Conservation (phyloP, 2,329 filamentous ascomycete species). For the Fusarium longipes region DNA sequence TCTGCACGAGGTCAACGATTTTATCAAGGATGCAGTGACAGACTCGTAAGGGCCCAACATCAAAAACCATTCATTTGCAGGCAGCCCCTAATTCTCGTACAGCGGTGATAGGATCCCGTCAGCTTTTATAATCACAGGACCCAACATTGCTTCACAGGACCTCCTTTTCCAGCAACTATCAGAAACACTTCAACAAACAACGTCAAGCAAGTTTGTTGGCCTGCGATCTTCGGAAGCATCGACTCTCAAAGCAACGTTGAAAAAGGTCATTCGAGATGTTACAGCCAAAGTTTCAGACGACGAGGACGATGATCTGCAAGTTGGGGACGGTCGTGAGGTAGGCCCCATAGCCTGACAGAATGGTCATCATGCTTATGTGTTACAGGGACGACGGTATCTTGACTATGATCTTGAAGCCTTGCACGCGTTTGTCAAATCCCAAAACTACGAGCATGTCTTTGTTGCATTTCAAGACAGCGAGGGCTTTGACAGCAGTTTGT, state of each 20-base stretch:
- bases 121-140: conserved; percentile 80
- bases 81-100: conserved; percentile 31
- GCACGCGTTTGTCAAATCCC: conserved; percentile 66
- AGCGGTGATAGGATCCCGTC: conserved; percentile 68
- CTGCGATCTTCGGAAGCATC: conserved; percentile 77
- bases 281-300: conserved; percentile 62
- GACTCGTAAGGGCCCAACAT: conserved; percentile 47
- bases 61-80: background rate
- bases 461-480: conserved; percentile 85
- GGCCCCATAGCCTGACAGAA: conserved; percentile 35
- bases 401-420: conserved; percentile 84
- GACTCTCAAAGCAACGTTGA: conserved; percentile 78
- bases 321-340: conserved; percentile 61
- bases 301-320: conserved; percentile 67
- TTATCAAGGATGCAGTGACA: conserved; percentile 58
- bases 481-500: conserved; percentile 78
- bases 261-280: conserved; percentile 76
- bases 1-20: conserved; percentile 66
- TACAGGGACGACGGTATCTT: conserved; percentile 71
- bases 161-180: conserved; percentile 78
- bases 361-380: conserved; percentile 24
- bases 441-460: conserved; percentile 69
- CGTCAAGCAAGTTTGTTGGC: conserved; percentile 69
- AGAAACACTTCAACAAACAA: conserved; percentile 61
- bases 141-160: conserved; percentile 80